phyloP scores from a whole-genome alignment of 2,329 filamentous ascomycete species.

The Colletotrichum truncatum region DNA sequence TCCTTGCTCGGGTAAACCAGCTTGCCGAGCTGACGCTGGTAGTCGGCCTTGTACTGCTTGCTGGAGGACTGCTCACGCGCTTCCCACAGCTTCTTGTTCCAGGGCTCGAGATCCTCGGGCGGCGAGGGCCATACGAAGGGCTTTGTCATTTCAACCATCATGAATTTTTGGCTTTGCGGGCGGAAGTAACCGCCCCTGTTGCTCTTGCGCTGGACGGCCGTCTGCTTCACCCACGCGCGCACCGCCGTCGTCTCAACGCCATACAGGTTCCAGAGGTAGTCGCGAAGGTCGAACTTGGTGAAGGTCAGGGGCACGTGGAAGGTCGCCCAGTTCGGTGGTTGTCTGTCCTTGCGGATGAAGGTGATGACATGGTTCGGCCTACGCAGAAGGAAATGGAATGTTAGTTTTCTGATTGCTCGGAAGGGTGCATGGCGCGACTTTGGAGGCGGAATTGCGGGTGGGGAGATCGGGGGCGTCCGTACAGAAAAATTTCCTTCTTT shows the following conservation, averaged over 20 bases:
- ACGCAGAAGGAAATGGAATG: slow-evolving; percentile 6
- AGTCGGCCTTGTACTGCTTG: slow-evolving; percentile 48
- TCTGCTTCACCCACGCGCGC: slow-evolving; percentile 81
- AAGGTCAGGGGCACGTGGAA: slow-evolving; percentile 92
- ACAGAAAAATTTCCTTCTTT: slow-evolving; percentile 66
- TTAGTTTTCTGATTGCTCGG: not conserved
- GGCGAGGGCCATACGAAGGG: slow-evolving; percentile 88
- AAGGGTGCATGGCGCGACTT: not conserved
- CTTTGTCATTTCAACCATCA: slow-evolving; percentile 89
- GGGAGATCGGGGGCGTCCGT: slow-evolving; percentile 34
- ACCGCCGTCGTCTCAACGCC: slow-evolving; percentile 76
- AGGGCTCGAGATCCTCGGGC: slow-evolving; percentile 69
- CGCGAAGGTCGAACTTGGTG: slow-evolving; percentile 95
- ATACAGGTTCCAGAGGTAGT: slow-evolving; percentile 93
- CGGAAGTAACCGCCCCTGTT: slow-evolving; percentile 70
- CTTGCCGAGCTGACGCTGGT: slow-evolving; percentile 43
- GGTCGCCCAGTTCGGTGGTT: slow-evolving; percentile 82
- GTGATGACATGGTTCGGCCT: slow-evolving; percentile 86
- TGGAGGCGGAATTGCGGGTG: not conserved
- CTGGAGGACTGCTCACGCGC: slow-evolving; percentile 56
- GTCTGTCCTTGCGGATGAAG: slow-evolving; percentile 75
- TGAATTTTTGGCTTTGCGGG: slow-evolving; percentile 82
- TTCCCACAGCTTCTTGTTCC: slow-evolving; percentile 70
- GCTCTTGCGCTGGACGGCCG: slow-evolving; percentile 61
- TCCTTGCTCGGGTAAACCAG: slow-evolving; percentile 48